Conservation (phyloP, 768 basidiomycete species). For the Dentipellis fragilis region DNA sequence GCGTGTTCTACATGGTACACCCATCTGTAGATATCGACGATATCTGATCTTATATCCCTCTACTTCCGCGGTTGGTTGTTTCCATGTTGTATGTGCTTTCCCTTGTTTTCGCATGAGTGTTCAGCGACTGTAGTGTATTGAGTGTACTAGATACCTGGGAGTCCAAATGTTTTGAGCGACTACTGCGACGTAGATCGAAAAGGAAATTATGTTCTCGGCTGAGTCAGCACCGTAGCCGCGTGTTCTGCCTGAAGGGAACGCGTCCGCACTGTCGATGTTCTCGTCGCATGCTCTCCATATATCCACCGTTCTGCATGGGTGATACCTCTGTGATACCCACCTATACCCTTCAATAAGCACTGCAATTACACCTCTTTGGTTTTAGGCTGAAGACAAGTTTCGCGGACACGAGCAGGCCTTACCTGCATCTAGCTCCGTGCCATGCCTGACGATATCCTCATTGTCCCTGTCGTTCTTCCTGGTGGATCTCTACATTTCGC, state of each 20-base stretch:
- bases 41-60: neutral
- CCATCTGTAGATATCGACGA: slow-evolving; percentile 71
- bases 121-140: neutral
- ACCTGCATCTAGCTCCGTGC: neutral
- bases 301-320: neutral
- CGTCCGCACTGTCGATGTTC: neutral
- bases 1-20: slow-evolving; percentile 86
- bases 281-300: neutral
- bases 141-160: neutral
- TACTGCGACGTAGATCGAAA: neutral
- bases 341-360: neutral
- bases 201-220: neutral
- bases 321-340: neutral
- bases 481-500: slow-evolving; percentile 55
- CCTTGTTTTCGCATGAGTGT: neutral
- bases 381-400: too few species aligned
- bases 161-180: neutral
- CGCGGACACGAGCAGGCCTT: too few species aligned
- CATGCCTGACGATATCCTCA: slow-evolving; percentile 36
- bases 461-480: slow-evolving; percentile 51
- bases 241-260: neutral
- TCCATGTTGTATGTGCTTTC: neutral
- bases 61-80: neutral
- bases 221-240: neutral
- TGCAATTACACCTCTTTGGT: too few species aligned